phyloP scores from a whole-genome alignment of 129 eudicot species.

The Dittrichia graveolens region DNA sequence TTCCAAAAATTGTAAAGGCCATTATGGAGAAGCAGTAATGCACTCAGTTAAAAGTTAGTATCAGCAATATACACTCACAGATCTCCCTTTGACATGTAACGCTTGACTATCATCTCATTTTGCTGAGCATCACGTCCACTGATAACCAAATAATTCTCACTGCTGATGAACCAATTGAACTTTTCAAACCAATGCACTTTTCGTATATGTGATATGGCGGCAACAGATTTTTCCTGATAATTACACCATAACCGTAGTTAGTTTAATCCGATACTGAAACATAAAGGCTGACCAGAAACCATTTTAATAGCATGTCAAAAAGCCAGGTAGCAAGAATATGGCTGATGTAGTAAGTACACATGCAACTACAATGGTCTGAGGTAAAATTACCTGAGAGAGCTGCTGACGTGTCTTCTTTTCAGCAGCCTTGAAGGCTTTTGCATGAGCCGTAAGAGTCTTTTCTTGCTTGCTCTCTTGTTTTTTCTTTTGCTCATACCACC shows the following conservation, averaged over 20 bases:
- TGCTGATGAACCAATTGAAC: slow-evolving; percentile 96
- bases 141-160: slow-evolving; percentile 90
- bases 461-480: slow-evolving; percentile 97
- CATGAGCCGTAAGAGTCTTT: slow-evolving; percentile 93
- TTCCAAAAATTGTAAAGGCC: neutral
- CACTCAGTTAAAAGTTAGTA: slow-evolving; percentile 21
- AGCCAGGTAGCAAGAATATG: neutral
- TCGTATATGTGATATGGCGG: slow-evolving; percentile 87
- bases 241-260: slow-evolving; percentile 25
- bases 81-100: slow-evolving; percentile 96
- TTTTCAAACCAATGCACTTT: slow-evolving; percentile 99
- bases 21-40: neutral
- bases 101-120: slow-evolving; percentile 98
- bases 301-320: neutral
- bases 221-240: slow-evolving; percentile 86
- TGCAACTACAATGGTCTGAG: slow-evolving; percentile 1
- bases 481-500: slow-evolving; percentile 95
- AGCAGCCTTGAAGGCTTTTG: slow-evolving; percentile 97
- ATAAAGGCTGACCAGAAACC: slow-evolving; percentile 23
- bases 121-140: slow-evolving; percentile 99
- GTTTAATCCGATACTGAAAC: slow-evolving; percentile 19
- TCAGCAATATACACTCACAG: slow-evolving; percentile 58
- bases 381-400: slow-evolving; percentile 76
- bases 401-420: slow-evolving; percentile 92
- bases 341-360: neutral